Evolutionary conservation across 371 early-diverging fungal genomes (phyloP), one percentile per base, ranked within the genome.

Genomic region (Syncephalis plumigaleata): DNA sequence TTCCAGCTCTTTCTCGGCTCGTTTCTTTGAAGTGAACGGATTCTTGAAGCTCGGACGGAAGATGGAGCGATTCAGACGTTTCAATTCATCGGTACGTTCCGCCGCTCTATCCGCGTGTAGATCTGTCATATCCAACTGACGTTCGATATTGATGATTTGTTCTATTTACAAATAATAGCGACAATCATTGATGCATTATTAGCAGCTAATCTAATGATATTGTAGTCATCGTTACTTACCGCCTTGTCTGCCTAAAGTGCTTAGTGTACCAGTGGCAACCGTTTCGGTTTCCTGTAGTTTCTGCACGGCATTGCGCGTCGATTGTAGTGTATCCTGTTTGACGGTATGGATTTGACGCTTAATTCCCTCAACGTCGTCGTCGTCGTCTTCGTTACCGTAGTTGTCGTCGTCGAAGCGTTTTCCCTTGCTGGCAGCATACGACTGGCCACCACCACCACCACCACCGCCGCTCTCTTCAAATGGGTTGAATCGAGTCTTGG

Each of bases 51-150:
- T 59, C 2, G 77, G 68, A 13, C 75, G 56, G 54, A 84, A 72
- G 54, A 87, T 85, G 38, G 77, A 81, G 42, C 70, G 63, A 61
- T 83, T 83, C 22, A 84, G 57, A 20, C 76, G 71, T 46, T 75
- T 78, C 17, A 87, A 67, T 46, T 81, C 75, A 44, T 65, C 63
- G 16, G 84, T 70, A 52, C 79, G 70, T n/a, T 71, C 68, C 9
- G 76, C 66, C 5, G 81, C 73, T 39, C 68, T 64, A 50, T 81
- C 74, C 1, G 80, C 75, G 53, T 78, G 67, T 9, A 70, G 58
- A 40, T 74, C 74, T 45, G 84, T 73, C 42, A 70, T 48, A 46
- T 85, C 83, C 46, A 87, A 60, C 37, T 74, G 70, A 22, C 73
- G 57, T 47, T 80, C 76, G 38, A 78, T 70, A 49, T 68, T 67